Evolutionary conservation across 495 filamentous ascomycete species (phyloP), one percentile per base, ranked within the genome.

Genomic region (Podospora comata): DNA sequence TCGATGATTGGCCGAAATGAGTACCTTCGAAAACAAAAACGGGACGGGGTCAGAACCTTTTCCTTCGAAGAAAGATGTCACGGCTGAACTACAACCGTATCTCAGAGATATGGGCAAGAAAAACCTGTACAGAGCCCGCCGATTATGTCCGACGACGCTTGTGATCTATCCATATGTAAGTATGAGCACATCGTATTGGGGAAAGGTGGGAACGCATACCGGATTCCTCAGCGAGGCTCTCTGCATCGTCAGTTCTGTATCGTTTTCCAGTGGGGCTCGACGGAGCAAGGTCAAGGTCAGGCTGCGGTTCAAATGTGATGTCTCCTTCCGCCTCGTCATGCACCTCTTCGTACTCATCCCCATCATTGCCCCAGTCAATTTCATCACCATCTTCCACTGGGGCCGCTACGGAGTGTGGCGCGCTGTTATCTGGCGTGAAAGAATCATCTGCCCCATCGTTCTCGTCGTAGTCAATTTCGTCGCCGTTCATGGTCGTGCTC

Each of bases 81-180:
- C 53, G 59, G 74, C 65, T 76, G 74, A 60, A 76, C 74, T 76
- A 74, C 74, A 76, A 70, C 72, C 56, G 15, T 32, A 2, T 23
- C 27, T 28, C 15, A n/a, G n/a, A 16, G 20, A 20, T 3, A 62
- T 27, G 19, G 30, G 27, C 39, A 16, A 18, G 30, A 53, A 65
- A 58, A 39, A 20, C 58, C 62, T 64, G 68, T 55, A 53, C 5
- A 4, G 70, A 71, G 54, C 62, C 69, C 26, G 60, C 48, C 69
- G 57, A 69, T 83, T 71, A 83, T 70, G 80, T 79, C 66, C 82
- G 82, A 79, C 77, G 82, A 77, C 82, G 82, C 81, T 84, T 84
- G 81, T 79, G 64, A 68, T 80, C 82, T 84, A 70, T 26, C 6
- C 18, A 19, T 2, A 4, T 62, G 57, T 83, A 67, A 81, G 79